Percentiles rank a stretch among this genome's conserved stretches.
Evolutionary conservation across 2,329 filamentous ascomycete species (phyloP).

Genomic region (Aspergillus sp.): DNA sequence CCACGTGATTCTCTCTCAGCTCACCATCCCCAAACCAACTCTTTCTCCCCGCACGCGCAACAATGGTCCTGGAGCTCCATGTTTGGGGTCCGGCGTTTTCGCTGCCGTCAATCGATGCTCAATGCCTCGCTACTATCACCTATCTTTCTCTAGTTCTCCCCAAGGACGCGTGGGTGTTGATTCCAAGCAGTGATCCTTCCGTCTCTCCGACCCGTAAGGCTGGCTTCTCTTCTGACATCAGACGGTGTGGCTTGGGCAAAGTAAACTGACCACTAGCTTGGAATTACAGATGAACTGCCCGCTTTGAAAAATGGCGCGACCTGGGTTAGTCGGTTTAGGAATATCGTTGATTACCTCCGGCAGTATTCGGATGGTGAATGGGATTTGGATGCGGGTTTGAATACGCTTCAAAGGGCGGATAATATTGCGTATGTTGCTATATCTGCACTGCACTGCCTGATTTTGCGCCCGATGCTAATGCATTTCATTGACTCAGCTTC

Average conservation of each 20-base stretch:
- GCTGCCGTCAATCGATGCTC: slow-evolving; percentile 83
- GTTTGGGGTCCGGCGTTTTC: slow-evolving; percentile 87
- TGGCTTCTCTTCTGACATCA: slow-evolving; percentile 1
- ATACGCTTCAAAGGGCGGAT: slow-evolving; percentile 42
- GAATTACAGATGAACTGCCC: slow-evolving; percentile 49
- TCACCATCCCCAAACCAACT: slow-evolving; percentile 6
- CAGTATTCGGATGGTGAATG: slow-evolving; percentile 44
- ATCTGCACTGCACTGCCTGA: neutral
- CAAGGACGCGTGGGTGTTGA: slow-evolving; percentile 60
- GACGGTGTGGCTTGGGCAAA: neutral
- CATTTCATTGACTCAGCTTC: slow-evolving; percentile 22
- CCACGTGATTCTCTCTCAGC: slow-evolving; percentile 17
- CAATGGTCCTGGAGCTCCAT: slow-evolving; percentile 68
- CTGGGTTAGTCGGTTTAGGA: slow-evolving; percentile 51
- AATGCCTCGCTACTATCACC: slow-evolving; percentile 79
- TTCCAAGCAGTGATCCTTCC: slow-evolving; percentile 69
- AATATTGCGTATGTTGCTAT: slow-evolving; percentile 41
- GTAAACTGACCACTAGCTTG: slow-evolving; percentile 5
- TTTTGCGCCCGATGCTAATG: neutral
- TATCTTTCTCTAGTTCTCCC: slow-evolving; percentile 65
- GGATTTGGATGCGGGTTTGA: slow-evolving; percentile 44
- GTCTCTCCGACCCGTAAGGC: slow-evolving; percentile 65
- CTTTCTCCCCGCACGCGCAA: slow-evolving; percentile 12
- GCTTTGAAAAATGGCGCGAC: slow-evolving; percentile 51
- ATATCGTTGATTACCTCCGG: slow-evolving; percentile 49